Evolutionary conservation across 805 yeast species (phyloP), one percentile per base, ranked within the genome.

Genomic region (Barnettozyma californica): DNA sequence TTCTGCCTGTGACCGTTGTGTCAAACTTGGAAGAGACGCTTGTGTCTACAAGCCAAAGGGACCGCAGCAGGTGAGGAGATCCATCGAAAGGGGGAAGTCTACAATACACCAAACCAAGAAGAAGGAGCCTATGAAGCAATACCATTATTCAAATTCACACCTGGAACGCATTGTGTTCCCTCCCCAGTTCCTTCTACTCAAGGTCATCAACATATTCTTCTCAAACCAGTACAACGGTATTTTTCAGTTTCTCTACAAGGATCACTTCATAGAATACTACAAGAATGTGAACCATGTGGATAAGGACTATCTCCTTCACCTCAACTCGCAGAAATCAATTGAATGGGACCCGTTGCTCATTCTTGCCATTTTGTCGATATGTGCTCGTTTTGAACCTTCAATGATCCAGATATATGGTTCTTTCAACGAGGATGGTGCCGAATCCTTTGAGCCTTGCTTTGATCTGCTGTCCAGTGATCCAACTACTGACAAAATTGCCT

Each of bases 291-390:
- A 44, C 13, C 40, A 25, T 20, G 41, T 51, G 5, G 49, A 48
- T 11, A 19, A 27, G 9, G 45, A 43, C 14, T 48, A 51, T 36
- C 29, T 51, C 14, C n/a, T 38, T 9, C 48, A 40, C 25, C 10
- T 45, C 23, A 48, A 51, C 36, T 20, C 27, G 16, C 16, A 39
- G 19, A 20, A 45, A 40, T n/a, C 39, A 2, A 37, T 48, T n/a
- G 54, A 48, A 27, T 51, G 33, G 21, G 54, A 51, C 26, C 73
- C 73, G 2, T 51, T 68, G 14, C 54, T 68, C 9, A 45, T 69
- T 9, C 51, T 69, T n/a, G 67, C 71, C 1, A 64, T 69, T 1
- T 49, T 68, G 23, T 69, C 73, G 1, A 59, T 70, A 4, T 62
- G 71, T 49, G 60, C 71, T 1, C 55, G 73, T 43, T 57, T 67